phyloP scores from a whole-genome alignment of 768 basidiomycete species.

The Gymnopilus junonius region DNA sequence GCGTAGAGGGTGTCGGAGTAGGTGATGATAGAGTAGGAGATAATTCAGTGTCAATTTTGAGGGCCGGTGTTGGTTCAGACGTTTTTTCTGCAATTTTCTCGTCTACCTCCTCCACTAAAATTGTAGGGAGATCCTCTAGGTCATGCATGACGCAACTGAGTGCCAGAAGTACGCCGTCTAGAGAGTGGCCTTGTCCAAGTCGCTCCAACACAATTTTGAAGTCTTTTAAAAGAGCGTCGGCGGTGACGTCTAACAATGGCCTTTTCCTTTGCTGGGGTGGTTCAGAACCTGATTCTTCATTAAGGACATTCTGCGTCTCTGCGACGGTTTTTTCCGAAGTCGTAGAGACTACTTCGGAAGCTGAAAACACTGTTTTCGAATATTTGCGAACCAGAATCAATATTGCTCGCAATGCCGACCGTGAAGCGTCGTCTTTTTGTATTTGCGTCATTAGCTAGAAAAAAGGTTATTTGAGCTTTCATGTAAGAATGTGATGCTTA shows the following conservation, averaged over 20 bases:
- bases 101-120: conserved; percentile 15
- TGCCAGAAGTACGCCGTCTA: conserved; percentile 32
- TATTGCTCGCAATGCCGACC: conserved; percentile 34
- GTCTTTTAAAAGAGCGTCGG: conserved; percentile 27
- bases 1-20: background rate
- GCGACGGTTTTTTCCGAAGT: conserved; percentile 9
- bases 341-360: conserved; percentile 17
- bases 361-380: conserved; percentile 23
- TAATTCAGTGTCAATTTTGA: background rate
- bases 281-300: conserved; percentile 16
- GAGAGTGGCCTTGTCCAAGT: conserved; percentile 33
- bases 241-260: conserved; percentile 12
- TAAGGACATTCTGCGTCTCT: conserved; percentile 8
- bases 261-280: conserved; percentile 19
- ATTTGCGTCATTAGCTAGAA: conserved; percentile 32
- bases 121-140: conserved; percentile 20
- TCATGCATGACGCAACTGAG: conserved; percentile 24
- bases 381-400: conserved; percentile 38
- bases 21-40: background rate
- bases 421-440: conserved; percentile 35
- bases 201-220: conserved; percentile 40
- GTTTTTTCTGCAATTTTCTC: conserved; percentile 11
- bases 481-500: conserved; percentile 11
- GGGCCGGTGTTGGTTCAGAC: background rate
- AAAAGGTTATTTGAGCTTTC: background rate